Evolutionary conservation across 345 rosid genomes (phyloP).

Genomic region (Pseudoturritis turrita): DNA sequence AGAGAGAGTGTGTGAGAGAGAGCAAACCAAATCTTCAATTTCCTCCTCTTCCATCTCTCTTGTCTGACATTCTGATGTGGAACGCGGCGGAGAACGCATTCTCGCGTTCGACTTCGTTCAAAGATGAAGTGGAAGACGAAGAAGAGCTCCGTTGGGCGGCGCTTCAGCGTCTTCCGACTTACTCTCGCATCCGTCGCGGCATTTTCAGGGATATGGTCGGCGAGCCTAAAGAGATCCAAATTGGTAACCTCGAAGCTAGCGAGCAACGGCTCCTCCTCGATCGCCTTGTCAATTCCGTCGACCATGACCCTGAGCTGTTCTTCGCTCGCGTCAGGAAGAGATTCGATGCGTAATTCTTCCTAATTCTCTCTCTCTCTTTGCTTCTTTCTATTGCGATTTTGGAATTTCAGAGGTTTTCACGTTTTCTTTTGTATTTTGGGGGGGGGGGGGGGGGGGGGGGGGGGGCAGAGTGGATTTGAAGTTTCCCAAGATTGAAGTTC

Average conservation of each 20-base stretch:
- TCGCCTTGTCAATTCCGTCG: constrained; percentile 64
- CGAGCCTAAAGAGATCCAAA: constrained; percentile 58
- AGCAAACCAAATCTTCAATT: background rate
- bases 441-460: too few relatives aligned
- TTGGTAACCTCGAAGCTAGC: constrained; percentile 57
- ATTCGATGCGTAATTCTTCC: constrained; percentile 59
- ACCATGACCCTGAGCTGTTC: constrained; percentile 83
- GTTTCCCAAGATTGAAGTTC: constrained; percentile 87
- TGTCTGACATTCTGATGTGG: constrained; percentile 48
- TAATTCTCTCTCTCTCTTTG: background rate
- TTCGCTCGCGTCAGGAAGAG: constrained; percentile 74
- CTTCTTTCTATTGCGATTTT: background rate
- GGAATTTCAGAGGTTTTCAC: too few relatives aligned
- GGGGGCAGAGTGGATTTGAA: constrained; percentile 93
- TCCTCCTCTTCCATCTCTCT: background rate
- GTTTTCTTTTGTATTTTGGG: too few relatives aligned
- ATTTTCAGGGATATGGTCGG: constrained; percentile 71
- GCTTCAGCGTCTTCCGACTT: constrained; percentile 83
- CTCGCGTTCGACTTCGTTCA: constrained; percentile 58
- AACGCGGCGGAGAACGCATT: constrained; percentile 72
- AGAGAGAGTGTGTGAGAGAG: background rate
- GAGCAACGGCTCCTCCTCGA: constrained; percentile 75
- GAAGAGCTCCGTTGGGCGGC: constrained; percentile 95
- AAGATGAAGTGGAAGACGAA: constrained; percentile 59
- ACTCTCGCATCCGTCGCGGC: constrained; percentile 63